Base-by-base conservation (phyloP, 164 flowering plant genomes). In the Taxillus chinensis region DNA sequence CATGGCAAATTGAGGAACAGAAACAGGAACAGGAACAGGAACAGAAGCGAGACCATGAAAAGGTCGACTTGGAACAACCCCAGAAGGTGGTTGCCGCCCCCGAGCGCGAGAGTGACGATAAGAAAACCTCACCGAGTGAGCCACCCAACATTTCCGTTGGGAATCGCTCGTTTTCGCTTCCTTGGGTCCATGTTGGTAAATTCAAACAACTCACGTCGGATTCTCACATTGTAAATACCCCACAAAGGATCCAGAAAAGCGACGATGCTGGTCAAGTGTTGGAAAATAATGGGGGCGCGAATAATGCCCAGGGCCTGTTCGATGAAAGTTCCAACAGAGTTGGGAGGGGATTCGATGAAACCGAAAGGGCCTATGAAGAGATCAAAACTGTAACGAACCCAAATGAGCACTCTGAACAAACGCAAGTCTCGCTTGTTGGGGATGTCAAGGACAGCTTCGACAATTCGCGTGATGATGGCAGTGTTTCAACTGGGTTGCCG, bases 1-100 rank as follows among this genome's bases (percentile, higher is more conserved):
- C 95, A 8, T 92, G 98, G 98, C 83, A 92, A 64, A 67, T 75
- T 37, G 64, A 72, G 51, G 68, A 70, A 45, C 39, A 57, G 39
- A 61, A 71, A 58, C 66, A 70, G 41, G 39, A 53, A 17, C 39
- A 59, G 38, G 62, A 69, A 45, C 45, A 52, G 40, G n/a, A 17
- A 43, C 45, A 65, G 3, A 68, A 53, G 62, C 68, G 63, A 61
- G 62, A 56, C 43, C 65, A 66, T 41, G 74, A 73, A 53, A 39
- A 39, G 16, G 57, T 16, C 53, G 39, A 40, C 43, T 57, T 27
- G 45, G 55, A 64, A 45, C 27, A 46, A 7, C 46, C 51, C 64
- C 45, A 64, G 41, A 62, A 54, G 27, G 55, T 11, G 52, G 16
- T 41, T 55, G 4, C 13, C 13, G 55, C 39, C 27, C 15, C 68